Conservation (phyloP, 1,284 basidiomycete genomes). For the Apiotrichum siamense region DNA sequence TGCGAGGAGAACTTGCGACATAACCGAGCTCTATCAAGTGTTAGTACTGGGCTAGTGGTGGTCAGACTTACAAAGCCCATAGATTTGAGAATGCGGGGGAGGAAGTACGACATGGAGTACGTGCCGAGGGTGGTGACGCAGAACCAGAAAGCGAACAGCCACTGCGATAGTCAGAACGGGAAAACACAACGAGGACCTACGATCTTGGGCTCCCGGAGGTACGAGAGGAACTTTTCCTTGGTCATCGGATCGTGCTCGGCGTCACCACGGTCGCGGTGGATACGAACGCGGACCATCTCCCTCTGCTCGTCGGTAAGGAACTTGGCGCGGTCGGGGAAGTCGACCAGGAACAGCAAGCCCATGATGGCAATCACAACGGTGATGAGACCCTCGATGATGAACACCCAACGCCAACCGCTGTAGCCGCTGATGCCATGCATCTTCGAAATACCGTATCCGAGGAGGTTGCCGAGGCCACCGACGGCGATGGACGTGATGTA, state of each 20-base stretch:
- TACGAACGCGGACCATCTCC: slow-evolving; percentile 43
- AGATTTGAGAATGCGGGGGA: slow-evolving; percentile 43
- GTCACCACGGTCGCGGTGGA: slow-evolving; percentile 50
- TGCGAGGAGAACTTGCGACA: slow-evolving; percentile 42
- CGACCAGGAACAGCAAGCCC: slow-evolving; percentile 35
- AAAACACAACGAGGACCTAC: too few species aligned
- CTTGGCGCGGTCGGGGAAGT: slow-evolving; percentile 50
- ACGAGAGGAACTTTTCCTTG: slow-evolving; percentile 34
- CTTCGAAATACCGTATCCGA: slow-evolving; percentile 34
- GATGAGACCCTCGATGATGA: slow-evolving; percentile 25
- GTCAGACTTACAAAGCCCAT: too few species aligned
- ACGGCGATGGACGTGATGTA: slow-evolving; percentile 47
- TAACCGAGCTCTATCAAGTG: slow-evolving; percentile 23
- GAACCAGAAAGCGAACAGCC: slow-evolving; percentile 48
- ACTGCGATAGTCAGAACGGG: too few species aligned
- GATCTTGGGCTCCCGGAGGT: slow-evolving; percentile 46
- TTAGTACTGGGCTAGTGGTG: too few species aligned
- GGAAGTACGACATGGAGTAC: slow-evolving; percentile 39
- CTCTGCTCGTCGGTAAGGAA: slow-evolving; percentile 47
- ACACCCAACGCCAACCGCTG: slow-evolving; percentile 35
- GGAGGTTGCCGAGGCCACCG: slow-evolving; percentile 30
- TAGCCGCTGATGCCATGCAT: slow-evolving; percentile 32
- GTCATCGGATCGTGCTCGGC: slow-evolving; percentile 45
- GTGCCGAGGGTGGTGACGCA: slow-evolving; percentile 21
- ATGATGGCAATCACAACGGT: slow-evolving; percentile 38